phyloP scores from a whole-genome alignment of 164 flowering plant species.

The Santalum album region DNA sequence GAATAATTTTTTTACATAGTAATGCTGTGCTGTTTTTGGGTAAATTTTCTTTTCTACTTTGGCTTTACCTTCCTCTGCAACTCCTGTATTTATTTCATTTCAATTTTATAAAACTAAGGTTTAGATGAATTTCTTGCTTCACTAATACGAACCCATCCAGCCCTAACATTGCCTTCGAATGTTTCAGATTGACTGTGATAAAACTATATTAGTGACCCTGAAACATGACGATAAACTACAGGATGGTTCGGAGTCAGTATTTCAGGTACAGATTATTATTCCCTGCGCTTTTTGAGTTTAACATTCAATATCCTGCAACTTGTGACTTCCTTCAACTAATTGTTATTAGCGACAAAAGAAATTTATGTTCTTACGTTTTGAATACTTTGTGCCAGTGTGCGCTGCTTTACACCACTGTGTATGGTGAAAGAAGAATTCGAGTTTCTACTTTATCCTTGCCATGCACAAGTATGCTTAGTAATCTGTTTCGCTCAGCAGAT shows the following conservation, averaged over 20 bases:
- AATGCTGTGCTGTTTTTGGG: too few relatives aligned
- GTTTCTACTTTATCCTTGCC: constrained; percentile 80
- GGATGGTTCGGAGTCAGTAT: constrained; percentile 81
- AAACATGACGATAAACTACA: constrained; percentile 85
- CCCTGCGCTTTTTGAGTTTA: background rate
- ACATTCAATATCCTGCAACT: background rate
- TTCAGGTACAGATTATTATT: constrained; percentile 43
- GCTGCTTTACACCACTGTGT: constrained; percentile 92
- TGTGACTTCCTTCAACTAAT: background rate
- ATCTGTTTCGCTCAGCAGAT: constrained; percentile 88
- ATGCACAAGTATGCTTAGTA: constrained; percentile 75
- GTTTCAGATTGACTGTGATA: constrained; percentile 93
- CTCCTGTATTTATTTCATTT: too few relatives aligned
- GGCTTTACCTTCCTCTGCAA: too few relatives aligned
- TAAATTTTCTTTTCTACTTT: too few relatives aligned
- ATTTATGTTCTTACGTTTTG: background rate
- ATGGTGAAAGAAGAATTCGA: constrained; percentile 98
- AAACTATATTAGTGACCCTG: constrained; percentile 73
- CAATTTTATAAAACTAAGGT: too few relatives aligned
- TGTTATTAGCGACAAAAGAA: too few relatives aligned
- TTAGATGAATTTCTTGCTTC: background rate
- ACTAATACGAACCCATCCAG: background rate
- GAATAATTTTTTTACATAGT: too few relatives aligned
- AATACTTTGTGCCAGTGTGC: constrained; percentile 58
- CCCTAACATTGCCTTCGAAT: constrained; percentile 9